Conservation (phyloP, 208 protist genomes). For the Leishmania guyanensis region DNA sequence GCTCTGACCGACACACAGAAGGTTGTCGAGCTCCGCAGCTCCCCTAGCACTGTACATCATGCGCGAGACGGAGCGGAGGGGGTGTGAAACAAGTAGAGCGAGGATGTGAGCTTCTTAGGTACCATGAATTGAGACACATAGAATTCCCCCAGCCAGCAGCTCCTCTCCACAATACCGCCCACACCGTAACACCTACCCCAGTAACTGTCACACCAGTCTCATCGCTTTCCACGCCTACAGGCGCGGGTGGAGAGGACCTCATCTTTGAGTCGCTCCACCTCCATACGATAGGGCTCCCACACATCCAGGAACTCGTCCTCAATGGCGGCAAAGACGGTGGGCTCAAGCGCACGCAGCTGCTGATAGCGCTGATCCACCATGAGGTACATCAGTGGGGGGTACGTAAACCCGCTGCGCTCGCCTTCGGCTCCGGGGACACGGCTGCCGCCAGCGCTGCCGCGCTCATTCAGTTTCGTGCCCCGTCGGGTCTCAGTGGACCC, state of each 20-base stretch:
- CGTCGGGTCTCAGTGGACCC: constrained; percentile 8
- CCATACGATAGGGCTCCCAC: constrained; percentile 82
- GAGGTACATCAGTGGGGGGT: constrained; percentile 62
- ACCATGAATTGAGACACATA: background rate
- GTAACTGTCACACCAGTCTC: constrained; percentile 6
- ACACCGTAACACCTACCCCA: background rate
- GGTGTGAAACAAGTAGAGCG: background rate
- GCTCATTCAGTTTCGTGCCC: constrained; percentile 7
- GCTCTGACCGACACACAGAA: background rate
- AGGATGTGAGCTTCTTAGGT: background rate
- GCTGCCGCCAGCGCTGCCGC: constrained; percentile 5
- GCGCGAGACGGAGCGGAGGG: background rate
- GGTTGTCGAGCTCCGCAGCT: background rate
- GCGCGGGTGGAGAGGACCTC: constrained; percentile 60
- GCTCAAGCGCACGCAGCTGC: constrained; percentile 71
- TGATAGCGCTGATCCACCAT: constrained; percentile 76
- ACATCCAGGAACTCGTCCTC: constrained; percentile 71
- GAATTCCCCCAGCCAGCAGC: background rate
- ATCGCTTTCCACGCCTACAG: constrained; percentile 68
- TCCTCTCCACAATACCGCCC: background rate
- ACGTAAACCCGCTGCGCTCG: constrained; percentile 61
- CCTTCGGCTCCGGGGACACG: constrained; percentile 39
- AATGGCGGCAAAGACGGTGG: constrained; percentile 75
- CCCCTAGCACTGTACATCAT: constrained; percentile 4
- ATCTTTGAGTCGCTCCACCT: constrained; percentile 78